Evolutionary conservation across 2,329 filamentous ascomycete species (phyloP).

Genomic region (Trichoderma afroharzianum): DNA sequence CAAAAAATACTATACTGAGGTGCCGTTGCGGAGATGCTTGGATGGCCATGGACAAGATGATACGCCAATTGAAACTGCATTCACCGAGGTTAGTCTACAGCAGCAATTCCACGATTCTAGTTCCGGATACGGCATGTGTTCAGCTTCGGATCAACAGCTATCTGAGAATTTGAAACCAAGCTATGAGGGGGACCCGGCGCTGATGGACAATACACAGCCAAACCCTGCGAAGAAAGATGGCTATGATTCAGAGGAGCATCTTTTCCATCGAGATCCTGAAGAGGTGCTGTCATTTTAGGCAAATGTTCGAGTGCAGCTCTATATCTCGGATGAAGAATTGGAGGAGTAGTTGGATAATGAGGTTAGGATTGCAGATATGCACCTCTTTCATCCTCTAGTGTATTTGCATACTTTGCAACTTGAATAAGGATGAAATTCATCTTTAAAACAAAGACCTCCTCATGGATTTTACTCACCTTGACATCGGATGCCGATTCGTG

Average conservation of each 20-base stretch:
- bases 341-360: slow-evolving; percentile 10
- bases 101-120: neutral
- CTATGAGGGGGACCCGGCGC: neutral
- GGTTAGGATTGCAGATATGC: neutral
- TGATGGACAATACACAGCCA: neutral
- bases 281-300: slow-evolving; percentile 33
- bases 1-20: slow-evolving; percentile 30
- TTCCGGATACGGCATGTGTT: neutral
- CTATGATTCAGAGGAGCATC: neutral
- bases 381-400: no score
- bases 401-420: neutral
- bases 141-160: neutral
- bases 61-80: neutral
- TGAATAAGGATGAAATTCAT: neutral
- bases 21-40: slow-evolving; percentile 31
- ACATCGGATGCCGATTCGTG: rapidly evolving
- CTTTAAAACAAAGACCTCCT: neutral
- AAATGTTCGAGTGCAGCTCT: slow-evolving; percentile 28
- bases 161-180: neutral
- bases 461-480: neutral
- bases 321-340: slow-evolving; percentile 32
- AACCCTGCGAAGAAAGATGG: neutral
- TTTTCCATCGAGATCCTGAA: slow-evolving; percentile 20
- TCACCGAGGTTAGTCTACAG: neutral
- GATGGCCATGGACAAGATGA: slow-evolving; percentile 19